Percentiles rank a stretch among this genome's conserved stretches.
These are phyloP conservation scores for Rhizophora apiculata DNA, from an alignment of 345 rosid genomes.

Conservation along the genomic window DNA sequence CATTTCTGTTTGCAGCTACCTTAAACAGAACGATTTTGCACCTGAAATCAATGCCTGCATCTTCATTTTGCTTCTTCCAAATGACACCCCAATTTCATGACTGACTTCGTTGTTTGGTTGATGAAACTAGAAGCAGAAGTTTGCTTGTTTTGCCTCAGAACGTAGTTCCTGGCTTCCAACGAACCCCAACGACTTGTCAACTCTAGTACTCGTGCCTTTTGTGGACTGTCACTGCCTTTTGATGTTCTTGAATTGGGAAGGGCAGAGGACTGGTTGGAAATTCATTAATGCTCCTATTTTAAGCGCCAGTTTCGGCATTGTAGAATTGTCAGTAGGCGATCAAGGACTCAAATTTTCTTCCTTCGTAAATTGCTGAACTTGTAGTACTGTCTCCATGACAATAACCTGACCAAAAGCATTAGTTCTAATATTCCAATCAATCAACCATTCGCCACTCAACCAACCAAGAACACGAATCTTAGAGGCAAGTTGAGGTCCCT, in stretches of 20 bases:
- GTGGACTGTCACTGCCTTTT: constrained; percentile 28
- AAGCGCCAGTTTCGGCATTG: constrained; percentile 41
- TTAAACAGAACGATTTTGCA: constrained; percentile 48
- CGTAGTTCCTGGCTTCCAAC: constrained; percentile 27
- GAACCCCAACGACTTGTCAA: constrained; percentile 35
- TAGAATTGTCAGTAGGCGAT: constrained; percentile 63
- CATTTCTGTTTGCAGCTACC: constrained; percentile 29
- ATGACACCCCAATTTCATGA: constrained; percentile 71
- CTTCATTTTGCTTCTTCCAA: constrained; percentile 66
- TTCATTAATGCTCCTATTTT: constrained; percentile 36
- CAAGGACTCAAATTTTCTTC: constrained; percentile 32
- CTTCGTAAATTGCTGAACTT: constrained; percentile 35
- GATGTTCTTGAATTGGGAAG: constrained; percentile 35
- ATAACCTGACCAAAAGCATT: constrained; percentile 50
- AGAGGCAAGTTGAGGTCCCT: too few species aligned
- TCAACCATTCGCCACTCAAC: background rate
- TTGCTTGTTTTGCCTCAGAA: constrained; percentile 36
- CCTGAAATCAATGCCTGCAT: constrained; percentile 65
- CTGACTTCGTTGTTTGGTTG: constrained; percentile 39
- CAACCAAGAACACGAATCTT: too few species aligned
- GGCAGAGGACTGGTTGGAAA: constrained; percentile 52
- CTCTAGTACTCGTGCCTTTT: constrained; percentile 39
- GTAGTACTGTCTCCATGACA: constrained; percentile 71
- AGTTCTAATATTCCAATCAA: background rate
- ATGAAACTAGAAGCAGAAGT: constrained; percentile 37